These are phyloP conservation scores for Arabidopsis suecica DNA, from an alignment of 345 rosid genomes.

Conservation along the genomic window DNA sequence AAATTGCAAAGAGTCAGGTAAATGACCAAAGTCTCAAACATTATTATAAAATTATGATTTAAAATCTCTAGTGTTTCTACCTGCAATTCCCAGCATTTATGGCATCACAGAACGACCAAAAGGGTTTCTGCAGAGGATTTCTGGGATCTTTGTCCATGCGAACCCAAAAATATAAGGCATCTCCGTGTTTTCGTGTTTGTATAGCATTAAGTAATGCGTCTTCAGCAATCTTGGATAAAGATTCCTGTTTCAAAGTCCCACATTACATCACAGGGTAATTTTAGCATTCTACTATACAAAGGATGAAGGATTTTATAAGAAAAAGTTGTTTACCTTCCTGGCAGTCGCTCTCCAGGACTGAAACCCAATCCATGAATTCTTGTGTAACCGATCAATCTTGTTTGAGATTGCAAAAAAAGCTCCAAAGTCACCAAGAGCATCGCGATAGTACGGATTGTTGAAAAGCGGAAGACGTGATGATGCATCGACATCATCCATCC, in stretches of 20 bases:
- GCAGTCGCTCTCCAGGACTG: conserved; percentile 99
- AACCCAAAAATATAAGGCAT: conserved; percentile 91
- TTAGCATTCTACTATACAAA: not conserved
- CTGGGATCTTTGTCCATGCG: conserved; percentile 92
- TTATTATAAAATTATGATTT: not conserved
- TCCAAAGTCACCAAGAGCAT: conserved; percentile 85
- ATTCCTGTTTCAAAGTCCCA: conserved; percentile 59
- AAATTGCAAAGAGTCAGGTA: conserved; percentile 16
- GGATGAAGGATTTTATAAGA: not conserved
- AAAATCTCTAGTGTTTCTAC: conserved; percentile 44
- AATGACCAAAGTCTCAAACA: conserved; percentile 13
- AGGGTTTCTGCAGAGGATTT: conserved; percentile 67
- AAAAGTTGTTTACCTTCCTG: conserved; percentile 59
- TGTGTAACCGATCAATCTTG: conserved; percentile 81
- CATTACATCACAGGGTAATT: conserved; percentile 31
- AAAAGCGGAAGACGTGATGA: conserved; percentile 85
- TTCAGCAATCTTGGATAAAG: conserved; percentile 79
- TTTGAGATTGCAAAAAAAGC: conserved; percentile 89
- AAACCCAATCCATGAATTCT: conserved; percentile 98
- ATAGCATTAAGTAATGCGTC: conserved; percentile 68
- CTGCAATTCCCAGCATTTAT: conserved; percentile 96
- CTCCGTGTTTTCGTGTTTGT: conserved; percentile 69
- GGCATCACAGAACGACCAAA: conserved; percentile 98
- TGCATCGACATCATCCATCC: conserved; percentile 86
- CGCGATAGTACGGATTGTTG: conserved; percentile 80